Conservation (phyloP, 495 filamentous ascomycete species). For the Symbiotaphrina buchneri region DNA sequence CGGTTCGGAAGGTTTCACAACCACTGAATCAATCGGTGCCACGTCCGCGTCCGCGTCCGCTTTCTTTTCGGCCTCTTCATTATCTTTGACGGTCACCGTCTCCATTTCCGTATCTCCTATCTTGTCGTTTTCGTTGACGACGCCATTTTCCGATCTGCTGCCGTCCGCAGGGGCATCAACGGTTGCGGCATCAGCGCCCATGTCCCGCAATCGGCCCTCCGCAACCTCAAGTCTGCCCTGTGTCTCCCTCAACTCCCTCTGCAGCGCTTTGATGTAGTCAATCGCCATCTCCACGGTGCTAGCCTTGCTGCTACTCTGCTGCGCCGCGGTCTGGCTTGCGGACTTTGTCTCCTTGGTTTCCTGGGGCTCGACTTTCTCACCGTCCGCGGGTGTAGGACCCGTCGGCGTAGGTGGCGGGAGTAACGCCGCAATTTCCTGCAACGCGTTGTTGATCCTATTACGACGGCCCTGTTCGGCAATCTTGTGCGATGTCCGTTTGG, state of each 20-base stretch:
- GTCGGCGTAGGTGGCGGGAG: constrained; percentile 26
- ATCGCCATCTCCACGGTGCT: constrained; percentile 92
- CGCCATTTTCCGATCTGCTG: too few species aligned
- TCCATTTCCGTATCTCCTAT: too few species aligned
- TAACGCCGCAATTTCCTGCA: constrained; percentile 75
- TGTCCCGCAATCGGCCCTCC: constrained; percentile 28
- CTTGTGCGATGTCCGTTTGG: constrained; percentile 94
- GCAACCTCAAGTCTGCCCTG: constrained; percentile 39
- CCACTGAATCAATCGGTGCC: too few species aligned
- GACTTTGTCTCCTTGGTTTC: constrained; percentile 9
- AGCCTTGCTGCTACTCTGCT: constrained; percentile 63
- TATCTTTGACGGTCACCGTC: too few species aligned
- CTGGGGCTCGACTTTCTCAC: constrained; percentile 13
- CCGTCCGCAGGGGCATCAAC: too few species aligned
- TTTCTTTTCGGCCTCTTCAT: too few species aligned
- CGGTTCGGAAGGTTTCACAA: too few species aligned
- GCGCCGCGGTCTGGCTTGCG: constrained; percentile 6
- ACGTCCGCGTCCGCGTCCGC: too few species aligned
- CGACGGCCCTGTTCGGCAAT: constrained; percentile 89
- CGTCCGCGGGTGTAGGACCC: constrained; percentile 14
- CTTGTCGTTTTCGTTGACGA: too few species aligned
- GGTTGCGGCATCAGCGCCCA: too few species aligned
- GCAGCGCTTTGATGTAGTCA: constrained; percentile 74
- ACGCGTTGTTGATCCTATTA: constrained; percentile 83
- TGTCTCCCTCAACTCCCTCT: constrained; percentile 47